Evolutionary conservation across 2,329 filamentous ascomycete genomes (phyloP), one percentile per base, ranked within the genome.

Genomic region (Alternaria sp.): DNA sequence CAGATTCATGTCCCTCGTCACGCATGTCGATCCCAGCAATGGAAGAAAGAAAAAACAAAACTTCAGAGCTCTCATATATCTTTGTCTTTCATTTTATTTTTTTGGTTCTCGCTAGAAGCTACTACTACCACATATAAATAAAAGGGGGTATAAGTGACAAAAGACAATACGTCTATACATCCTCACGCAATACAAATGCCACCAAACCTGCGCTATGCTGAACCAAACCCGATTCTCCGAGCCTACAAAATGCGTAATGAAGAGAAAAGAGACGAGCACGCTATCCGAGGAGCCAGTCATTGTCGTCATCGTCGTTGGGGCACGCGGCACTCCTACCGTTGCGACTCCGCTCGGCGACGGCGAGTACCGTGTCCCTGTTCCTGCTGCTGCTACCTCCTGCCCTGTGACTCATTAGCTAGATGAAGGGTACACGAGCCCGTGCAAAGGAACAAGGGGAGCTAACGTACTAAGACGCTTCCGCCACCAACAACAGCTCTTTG

Each of bases 401-500:
- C 57, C 57, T 59, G 32, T 41, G n/a, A 8, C 34, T 7, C 8
- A 43, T 59, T 32, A 59, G 51, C 43, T n/a, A 3, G 7, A 51
- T 5, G n/a, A 11, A 30, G 28, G 28, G 28, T 22, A 54, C 22
- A 43, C 36, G 18, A n/a, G 16, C 34, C 34, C 12, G 46, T 34
- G 18, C 9, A 48, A 26, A 20, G 52, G 34, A 39, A 34, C 24
- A 26, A 55, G 54, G 58, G n/a, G 38, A 57, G 51, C 58, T 57
- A 49, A 51, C 70, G 48, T 67, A 70, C 71, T 61, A 66, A 52
- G 49, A 63, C 66, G 39, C 63, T 63, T 41, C 63, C 62, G 41
- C 69, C 73, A 7, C 74, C 74, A n/a, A 82, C 80, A 52, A 79
- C 70, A n/a, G 68, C 74, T 75, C 92, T 86, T 84, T 95, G 92